Base-by-base conservation (phyloP, 164 flowering plant species). In the Umbilicus rupestris region DNA sequence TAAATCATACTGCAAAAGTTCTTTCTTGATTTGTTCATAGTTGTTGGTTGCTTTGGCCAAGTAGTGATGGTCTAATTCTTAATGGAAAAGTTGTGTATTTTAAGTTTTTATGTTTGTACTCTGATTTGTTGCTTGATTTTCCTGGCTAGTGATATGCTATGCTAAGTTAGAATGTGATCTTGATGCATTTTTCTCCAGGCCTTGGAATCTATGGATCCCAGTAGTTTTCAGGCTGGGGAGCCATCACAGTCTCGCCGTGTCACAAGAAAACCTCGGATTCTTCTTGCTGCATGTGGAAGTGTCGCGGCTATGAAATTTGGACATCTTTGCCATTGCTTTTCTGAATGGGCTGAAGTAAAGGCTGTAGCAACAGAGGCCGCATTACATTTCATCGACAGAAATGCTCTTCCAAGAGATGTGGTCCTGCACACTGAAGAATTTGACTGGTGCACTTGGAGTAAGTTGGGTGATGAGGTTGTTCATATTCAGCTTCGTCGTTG, bases 211-310 rank as follows among this genome's bases (percentile, higher is more conserved):
- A 41, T 41, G 44, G 44, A 41, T 41, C 44, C 44, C 44, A 10
- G 0, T 9, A 12, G 44, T 41, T 41, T 11, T 3, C 6, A 41
- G 0, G 44, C 44, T 14, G 44, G 44, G 16, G 44, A 14, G 15
- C 16, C 44, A 41, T 41, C 44, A 10, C 7, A 14, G 44, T 2
- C 22, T 46, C 52, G 52, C 20, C 1, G 52, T 46, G 52, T 46
- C 19, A 4, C 5, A 30, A 59, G 63, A 64, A 85, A 69, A 69
- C 90, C 86, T 17, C 82, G 82, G 46, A 71, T 87, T 71, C 79
- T 87, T 29, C 73, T 87, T 63, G 92, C 88, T 65, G 92, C 88
- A 8, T 81, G 87, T 73, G 92, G 92, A 69, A 83, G 92, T 75
- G 89, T 85, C 31, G 92, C 85, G 63, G 78, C 90, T 14, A 79